These are phyloP conservation scores for Conringia planisiliqua DNA, from an alignment of 345 rosid genomes.

Conservation along the genomic window DNA sequence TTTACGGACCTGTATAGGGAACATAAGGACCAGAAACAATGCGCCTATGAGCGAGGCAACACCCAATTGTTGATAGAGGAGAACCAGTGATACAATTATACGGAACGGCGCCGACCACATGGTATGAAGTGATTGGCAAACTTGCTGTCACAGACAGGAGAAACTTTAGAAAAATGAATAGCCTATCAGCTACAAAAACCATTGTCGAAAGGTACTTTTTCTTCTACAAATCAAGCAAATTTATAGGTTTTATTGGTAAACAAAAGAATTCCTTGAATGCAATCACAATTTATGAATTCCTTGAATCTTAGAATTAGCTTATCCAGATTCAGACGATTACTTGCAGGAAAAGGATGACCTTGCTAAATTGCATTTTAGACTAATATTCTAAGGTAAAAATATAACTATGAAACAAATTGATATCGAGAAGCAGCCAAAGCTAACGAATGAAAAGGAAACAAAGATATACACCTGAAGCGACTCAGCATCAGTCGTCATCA, in stretches of 20 bases:
- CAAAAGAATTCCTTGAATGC: not conserved
- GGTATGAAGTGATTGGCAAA: conserved; percentile 95
- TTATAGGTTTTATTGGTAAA: not conserved
- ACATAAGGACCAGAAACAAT: conserved; percentile 71
- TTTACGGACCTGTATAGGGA: conserved; percentile 81
- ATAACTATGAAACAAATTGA: not conserved
- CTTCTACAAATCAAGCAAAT: not conserved
- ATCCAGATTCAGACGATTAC: not conserved
- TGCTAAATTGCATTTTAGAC: conserved; percentile 1
- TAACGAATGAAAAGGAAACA: not conserved
- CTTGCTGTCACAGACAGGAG: conserved; percentile 56
- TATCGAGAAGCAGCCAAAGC: not conserved
- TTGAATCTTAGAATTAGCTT: conserved; percentile 1
- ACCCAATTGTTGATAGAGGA: conserved; percentile 61
- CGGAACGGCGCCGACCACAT: conserved; percentile 99
- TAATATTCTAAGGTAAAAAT: not conserved
- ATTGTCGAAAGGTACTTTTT: not conserved
- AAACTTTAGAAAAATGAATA: conserved; percentile 14
- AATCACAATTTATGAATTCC: not conserved
- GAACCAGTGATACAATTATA: conserved; percentile 68
- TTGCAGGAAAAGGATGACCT: not conserved
- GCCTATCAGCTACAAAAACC: not conserved
- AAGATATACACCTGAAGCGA: conserved; percentile 71
- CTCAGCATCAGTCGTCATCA: conserved; percentile 98
- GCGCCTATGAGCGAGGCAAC: conserved; percentile 63